Conservation (phyloP, 306 rosid genomes). For the Lathyrus aphaca region DNA sequence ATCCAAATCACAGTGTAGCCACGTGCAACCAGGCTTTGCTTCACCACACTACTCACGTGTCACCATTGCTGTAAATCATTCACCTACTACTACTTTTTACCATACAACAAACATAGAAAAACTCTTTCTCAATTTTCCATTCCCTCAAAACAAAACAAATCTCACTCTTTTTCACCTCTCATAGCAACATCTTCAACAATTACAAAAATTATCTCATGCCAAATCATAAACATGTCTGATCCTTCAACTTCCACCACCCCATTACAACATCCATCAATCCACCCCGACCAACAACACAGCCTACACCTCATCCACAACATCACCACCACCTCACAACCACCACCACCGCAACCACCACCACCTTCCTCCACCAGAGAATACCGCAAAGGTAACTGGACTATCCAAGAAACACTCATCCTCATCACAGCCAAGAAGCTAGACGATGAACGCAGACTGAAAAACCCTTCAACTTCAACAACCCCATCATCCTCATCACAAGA, state of each 20-base stretch:
- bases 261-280: constrained; percentile 42
- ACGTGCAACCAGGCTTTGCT: constrained; percentile 40
- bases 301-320: constrained; percentile 25
- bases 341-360: constrained; percentile 21
- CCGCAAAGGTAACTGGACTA: constrained; percentile 73
- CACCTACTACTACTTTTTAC: constrained; percentile 43
- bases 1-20: constrained; percentile 17
- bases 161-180: background rate
- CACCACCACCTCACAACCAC: constrained; percentile 9
- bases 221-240: constrained; percentile 59
- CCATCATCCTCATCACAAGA: constrained; percentile 10
- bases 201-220: constrained; percentile 34
- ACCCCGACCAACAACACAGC: constrained; percentile 38
- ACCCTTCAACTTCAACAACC: background rate
- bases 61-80: constrained; percentile 48
- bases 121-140: background rate
- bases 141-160: background rate
- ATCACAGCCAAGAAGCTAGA: constrained; percentile 63
- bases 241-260: constrained; percentile 65
- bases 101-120: background rate
- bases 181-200: background rate
- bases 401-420: constrained; percentile 59
- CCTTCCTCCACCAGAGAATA: constrained; percentile 49
- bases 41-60: constrained; percentile 43
- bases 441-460: constrained; percentile 54